Percentiles rank a stretch among this genome's conserved stretches.
phyloP scores from a whole-genome alignment of 2,329 filamentous ascomycete species.

The Leptographium radiaticola region DNA sequence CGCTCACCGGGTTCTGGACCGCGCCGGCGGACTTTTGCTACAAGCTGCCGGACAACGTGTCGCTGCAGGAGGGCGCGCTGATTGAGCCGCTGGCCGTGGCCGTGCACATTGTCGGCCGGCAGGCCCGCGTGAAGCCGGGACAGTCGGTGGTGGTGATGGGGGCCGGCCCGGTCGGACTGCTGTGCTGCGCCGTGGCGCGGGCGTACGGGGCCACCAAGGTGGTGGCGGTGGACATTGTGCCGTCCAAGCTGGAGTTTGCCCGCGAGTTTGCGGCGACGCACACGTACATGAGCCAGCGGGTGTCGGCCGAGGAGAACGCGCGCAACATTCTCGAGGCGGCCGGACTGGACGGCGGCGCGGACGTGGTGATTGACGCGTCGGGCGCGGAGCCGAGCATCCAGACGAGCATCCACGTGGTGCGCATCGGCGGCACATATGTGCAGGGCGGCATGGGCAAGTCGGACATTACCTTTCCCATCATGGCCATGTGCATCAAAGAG shows the following conservation, averaged over 20 bases:
- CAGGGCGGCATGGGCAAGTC: slow-evolving; percentile 83
- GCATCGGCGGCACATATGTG: slow-evolving; percentile 62
- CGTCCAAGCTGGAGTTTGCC: slow-evolving; percentile 68
- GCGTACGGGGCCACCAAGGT: slow-evolving; percentile 78
- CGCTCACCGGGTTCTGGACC: slow-evolving; percentile 72
- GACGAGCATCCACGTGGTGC: slow-evolving; percentile 56
- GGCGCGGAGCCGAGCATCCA: slow-evolving; percentile 71
- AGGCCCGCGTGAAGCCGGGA: slow-evolving; percentile 59
- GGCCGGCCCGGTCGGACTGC: slow-evolving; percentile 73
- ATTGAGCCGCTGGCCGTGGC: slow-evolving; percentile 82
- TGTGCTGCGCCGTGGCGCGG: slow-evolving; percentile 75
- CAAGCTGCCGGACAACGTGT: slow-evolving; percentile 66
- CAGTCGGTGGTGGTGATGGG: slow-evolving; percentile 75
- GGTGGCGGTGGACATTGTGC: slow-evolving; percentile 79
- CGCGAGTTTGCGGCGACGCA: slow-evolving; percentile 59
- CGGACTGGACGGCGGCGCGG: slow-evolving; percentile 49
- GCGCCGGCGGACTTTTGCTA: slow-evolving; percentile 87
- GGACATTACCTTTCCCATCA: slow-evolving; percentile 85
- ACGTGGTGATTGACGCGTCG: slow-evolving; percentile 68
- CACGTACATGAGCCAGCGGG: slow-evolving; percentile 49
- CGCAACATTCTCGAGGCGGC: slow-evolving; percentile 49
- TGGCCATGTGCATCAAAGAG: slow-evolving; percentile 82
- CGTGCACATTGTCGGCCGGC: slow-evolving; percentile 63
- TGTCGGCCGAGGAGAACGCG: slow-evolving; percentile 61
- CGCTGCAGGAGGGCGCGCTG: slow-evolving; percentile 74